Conservation (phyloP, 78 protist species). For the slime mould (Dictyostelium discoideum) region DNA sequence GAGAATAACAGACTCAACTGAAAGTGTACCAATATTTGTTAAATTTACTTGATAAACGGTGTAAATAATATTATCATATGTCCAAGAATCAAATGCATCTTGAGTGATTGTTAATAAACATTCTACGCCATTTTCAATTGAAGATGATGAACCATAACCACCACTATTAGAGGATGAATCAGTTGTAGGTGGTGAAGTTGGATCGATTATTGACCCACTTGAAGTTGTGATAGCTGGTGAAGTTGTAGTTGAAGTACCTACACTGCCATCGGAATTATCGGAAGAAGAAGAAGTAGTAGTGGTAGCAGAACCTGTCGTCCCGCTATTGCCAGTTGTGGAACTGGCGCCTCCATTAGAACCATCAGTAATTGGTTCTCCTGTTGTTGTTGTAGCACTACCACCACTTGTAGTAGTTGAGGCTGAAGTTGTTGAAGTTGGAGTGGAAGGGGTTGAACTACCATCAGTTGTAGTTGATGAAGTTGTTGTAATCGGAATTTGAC, state of each 20-base stretch:
- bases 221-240: background rate
- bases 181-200: background rate
- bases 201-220: background rate
- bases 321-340: background rate
- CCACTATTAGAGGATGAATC: background rate
- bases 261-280: background rate
- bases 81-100: background rate
- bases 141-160: background rate
- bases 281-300: constrained; percentile 22
- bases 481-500: background rate
- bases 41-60: constrained; percentile 1
- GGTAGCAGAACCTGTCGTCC: constrained; percentile 19
- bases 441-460: background rate
- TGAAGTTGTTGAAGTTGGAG: background rate
- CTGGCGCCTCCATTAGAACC: background rate
- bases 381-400: background rate
- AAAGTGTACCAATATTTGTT: background rate
- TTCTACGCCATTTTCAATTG: background rate
- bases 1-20: background rate
- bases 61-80: background rate
- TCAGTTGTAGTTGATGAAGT: background rate
- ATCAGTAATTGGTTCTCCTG: background rate
- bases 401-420: background rate
- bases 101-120: background rate
- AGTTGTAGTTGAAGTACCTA: background rate